Percentiles rank a stretch among this genome's conserved stretches.
Conservation (phyloP, 805 yeast genomes). For the Candida chauliodis region DNA sequence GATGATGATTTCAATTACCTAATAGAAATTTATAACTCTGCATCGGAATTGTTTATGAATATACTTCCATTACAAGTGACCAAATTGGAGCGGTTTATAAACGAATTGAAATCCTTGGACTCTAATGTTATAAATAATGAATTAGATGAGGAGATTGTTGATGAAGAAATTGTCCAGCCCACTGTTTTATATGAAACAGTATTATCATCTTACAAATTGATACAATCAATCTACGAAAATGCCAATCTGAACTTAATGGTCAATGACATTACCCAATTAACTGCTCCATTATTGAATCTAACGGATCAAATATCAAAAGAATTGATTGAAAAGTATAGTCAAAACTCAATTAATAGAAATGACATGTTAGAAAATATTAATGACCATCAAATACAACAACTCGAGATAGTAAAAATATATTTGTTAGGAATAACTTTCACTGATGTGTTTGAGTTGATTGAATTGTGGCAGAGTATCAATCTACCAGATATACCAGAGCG, state of each 20-base stretch:
- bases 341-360: conserved; percentile 11
- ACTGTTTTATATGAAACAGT: conserved; percentile 34
- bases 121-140: neutral
- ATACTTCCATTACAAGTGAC: conserved; percentile 25
- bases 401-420: conserved; percentile 25
- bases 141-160: conserved; percentile 15
- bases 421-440: conserved; percentile 23
- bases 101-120: conserved; percentile 16
- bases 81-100: conserved; percentile 25
- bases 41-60: conserved; percentile 18
- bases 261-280: conserved; percentile 9
- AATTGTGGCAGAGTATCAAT: conserved; percentile 30
- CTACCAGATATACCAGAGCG: conserved; percentile 33
- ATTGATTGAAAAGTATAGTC: conserved; percentile 17
- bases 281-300: conserved; percentile 18
- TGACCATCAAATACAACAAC: conserved; percentile 25
- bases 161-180: conserved; percentile 29
- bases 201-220: conserved; percentile 23
- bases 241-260: conserved; percentile 9
- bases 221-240: conserved; percentile 30
- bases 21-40: conserved; percentile 14
- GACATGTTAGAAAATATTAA: conserved; percentile 27
- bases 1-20: conserved; percentile 16
- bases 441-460: conserved; percentile 21
- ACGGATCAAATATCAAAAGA: conserved; percentile 19